Conservation (phyloP, 2,329 filamentous ascomycete genomes). For the Arthrobotrys sinensis region DNA sequence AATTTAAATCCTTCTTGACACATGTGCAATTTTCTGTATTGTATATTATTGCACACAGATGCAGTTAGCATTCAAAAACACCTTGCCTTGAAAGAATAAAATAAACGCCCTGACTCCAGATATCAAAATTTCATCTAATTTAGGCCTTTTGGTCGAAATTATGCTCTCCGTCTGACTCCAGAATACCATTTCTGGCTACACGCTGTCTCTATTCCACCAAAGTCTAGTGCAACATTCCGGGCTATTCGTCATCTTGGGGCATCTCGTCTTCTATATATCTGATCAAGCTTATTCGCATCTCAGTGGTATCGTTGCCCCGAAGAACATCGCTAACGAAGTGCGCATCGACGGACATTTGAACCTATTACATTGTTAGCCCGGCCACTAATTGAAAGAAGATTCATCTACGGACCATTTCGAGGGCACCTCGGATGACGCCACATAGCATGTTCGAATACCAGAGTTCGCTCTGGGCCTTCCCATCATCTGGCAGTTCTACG, state of each 20-base stretch:
- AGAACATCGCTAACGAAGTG: constrained; percentile 96
- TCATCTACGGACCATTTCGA: constrained; percentile 86
- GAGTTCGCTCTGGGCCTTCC: constrained; percentile 92
- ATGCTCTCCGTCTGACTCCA: background rate
- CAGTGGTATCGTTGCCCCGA: constrained; percentile 93
- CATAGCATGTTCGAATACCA: constrained; percentile 99
- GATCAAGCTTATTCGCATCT: constrained; percentile 93
- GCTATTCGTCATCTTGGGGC: constrained; percentile 93
- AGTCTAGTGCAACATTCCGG: background rate
- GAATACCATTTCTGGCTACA: background rate
- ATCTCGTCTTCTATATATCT: constrained; percentile 98
- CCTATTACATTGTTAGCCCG: constrained; percentile 66
- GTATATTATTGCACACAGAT: background rate
- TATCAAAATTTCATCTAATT: constrained; percentile 2
- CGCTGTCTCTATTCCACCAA: background rate
- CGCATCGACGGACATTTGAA: constrained; percentile 97
- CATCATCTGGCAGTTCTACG: constrained; percentile 96
- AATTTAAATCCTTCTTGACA: background rate
- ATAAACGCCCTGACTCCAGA: constrained; percentile 9
- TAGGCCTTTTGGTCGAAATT: background rate
- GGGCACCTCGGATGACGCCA: constrained; percentile 87
- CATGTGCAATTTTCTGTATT: background rate
- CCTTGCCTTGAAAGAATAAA: background rate
- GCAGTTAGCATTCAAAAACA: background rate
- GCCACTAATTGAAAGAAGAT: background rate